Base-by-base conservation (phyloP, 208 protist species). In the Paratrypanosoma confusum region DNA sequence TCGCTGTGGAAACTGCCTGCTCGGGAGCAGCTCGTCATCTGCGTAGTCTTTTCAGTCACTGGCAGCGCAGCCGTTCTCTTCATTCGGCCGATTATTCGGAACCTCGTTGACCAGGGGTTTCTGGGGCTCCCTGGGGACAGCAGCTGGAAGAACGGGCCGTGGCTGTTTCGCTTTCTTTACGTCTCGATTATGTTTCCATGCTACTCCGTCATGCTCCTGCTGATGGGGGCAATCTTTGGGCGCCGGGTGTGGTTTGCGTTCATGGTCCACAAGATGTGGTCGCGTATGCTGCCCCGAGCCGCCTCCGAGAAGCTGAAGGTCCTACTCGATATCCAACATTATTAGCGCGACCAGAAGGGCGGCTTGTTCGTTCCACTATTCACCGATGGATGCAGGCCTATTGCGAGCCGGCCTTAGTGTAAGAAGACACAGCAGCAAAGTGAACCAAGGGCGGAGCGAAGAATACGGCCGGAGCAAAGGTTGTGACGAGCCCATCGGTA, bases 181-280 rank as follows among this genome's bases (percentile, higher is more conserved):
- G 35, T 71, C 27, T 33, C 64, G 18, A 86, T 90, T 45, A 90
- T 86, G 81, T 83, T 74, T 40, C 81, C 81, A 1, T 52, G 59
- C 27, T 90, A 90, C 56, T 90, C 81, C 4, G 24, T 76, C 21
- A 66, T 90, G 27, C 63, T 90, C 5, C 79, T 85, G 49, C n/a
- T 64, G 32, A 65, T 71, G 39, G 81, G 74, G 18, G 60, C 62
- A n/a, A 17, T 81, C 39, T 90, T 90, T 56, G 76, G 76, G 5
- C 61, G 81, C 17, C 72, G 81, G 11, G 63, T 90, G 6, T 90
- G 81, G 81, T 90, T 90, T 42, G 78, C 72, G n/a, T 86, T 86
- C 26, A 90, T 90, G 81, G 72, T 90, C 45, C 71, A 81, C 47
- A 90, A 90, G 64, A 90, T 90, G 81, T 90, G 81, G 81, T 75